Evolutionary conservation across 1,284 basidiomycete genomes (phyloP), one percentile per base, ranked within the genome.

Genomic region (Stygiomarasmius scandens): DNA sequence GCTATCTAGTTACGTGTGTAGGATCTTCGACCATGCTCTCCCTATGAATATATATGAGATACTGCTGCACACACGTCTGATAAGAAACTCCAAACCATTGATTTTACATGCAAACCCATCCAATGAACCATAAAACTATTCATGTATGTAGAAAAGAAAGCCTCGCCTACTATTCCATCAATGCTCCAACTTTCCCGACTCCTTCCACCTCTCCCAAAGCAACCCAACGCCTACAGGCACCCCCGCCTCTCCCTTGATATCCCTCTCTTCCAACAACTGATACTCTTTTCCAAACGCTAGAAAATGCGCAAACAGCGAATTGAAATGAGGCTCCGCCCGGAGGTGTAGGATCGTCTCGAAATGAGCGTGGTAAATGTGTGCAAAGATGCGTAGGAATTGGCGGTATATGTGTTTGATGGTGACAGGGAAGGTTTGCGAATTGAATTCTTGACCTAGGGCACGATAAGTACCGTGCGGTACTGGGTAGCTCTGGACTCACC

Each of bases 341-440:
- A 98, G 83, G 70, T 98, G 95, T 11, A 98, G 83, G 66, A 98
- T 92, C 64, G 94, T 88, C 10, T 83, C 80, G 70, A 95, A 98
- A 71, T 98, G 96, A 4, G 94, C 92, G 71, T 98, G 90, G 72
- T 98, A 98, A 64, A 98, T 87, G 77, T 98, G 96, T 2, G 96
- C 96, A 72, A 98, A 98, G 58, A 98, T 93, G 47, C 96, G 90
- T 58, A 98, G 85, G 41, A 99, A 89, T 70, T 98, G 96, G 52
- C 95, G 93, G 77, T 98, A 99, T 67, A 98, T 90, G 74, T 97
- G 95, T 66, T 95, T 95, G 66, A 96, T 88, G 9, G 95, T 96
- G 9, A 91, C 87, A 1, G 95, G 91, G 78, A 99, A 99, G 25
- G 85, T 86, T 32, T 85, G 85, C n/a, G 51, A 46, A 22, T 93